A percentile compares a stretch with the other conserved stretches of the same genome.
Evolutionary conservation across 345 rosid species (phyloP).

Genomic region (Dipteronia dyeriana): DNA sequence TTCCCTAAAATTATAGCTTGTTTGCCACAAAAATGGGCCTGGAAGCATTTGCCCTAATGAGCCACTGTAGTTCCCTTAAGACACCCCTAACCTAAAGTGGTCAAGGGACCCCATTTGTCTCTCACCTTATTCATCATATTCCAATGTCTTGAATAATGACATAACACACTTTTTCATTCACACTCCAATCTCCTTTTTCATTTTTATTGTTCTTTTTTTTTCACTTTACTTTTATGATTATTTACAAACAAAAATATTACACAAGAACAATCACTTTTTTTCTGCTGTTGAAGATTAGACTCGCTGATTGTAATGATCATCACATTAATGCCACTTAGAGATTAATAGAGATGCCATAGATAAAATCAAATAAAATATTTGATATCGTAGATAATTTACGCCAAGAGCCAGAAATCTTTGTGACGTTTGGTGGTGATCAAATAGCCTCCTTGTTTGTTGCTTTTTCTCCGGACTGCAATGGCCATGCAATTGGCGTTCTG

Average conservation of each 20-base stretch:
- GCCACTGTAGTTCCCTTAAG: conserved; percentile 11
- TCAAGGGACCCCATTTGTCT: conserved; percentile 27
- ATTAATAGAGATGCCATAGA: not conserved
- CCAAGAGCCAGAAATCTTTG: conserved; percentile 96
- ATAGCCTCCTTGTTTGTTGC: conserved; percentile 84
- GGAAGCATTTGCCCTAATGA: conserved; percentile 7
- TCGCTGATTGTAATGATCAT: not conserved
- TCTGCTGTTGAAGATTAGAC: too few relatives aligned
- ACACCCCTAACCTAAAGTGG: conserved; percentile 21
- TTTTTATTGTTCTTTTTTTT: not conserved
- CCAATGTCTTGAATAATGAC: conserved; percentile 26
- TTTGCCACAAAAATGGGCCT: not conserved
- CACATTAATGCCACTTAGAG: not conserved
- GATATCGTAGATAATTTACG: conserved; percentile 27
- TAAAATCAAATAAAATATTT: too few relatives aligned
- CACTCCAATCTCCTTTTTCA: conserved; percentile 18
- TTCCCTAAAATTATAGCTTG: not conserved
- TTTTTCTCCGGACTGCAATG: conserved; percentile 78
- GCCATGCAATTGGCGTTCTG: conserved; percentile 91
- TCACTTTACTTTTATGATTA: conserved; percentile 22
- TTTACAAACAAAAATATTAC: conserved; percentile 30
- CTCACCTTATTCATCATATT: not conserved
- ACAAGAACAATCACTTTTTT: conserved; percentile 14
- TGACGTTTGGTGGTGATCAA: conserved; percentile 92
- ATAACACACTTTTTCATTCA: conserved; percentile 20